Percentiles rank a stretch among this genome's conserved stretches.
Conservation (phyloP, 73 alveolate genomes). For the Stentor roeselii region DNA sequence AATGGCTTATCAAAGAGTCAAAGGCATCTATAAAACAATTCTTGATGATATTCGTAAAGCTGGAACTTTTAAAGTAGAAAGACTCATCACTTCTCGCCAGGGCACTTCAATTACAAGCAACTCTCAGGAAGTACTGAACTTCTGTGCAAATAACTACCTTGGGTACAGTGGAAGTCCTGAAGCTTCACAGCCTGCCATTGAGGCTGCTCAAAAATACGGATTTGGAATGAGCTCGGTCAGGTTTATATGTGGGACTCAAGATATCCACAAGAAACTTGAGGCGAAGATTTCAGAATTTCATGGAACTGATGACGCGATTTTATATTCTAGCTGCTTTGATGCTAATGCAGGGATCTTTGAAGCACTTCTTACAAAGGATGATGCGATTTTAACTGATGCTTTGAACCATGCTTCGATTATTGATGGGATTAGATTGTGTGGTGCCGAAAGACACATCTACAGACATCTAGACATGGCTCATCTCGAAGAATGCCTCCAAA, state of each 20-base stretch:
- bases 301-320: slow-evolving; percentile 69
- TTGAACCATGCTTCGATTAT: slow-evolving; percentile 75
- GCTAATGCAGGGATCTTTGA: slow-evolving; percentile 80
- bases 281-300: slow-evolving; percentile 58
- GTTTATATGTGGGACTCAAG: slow-evolving; percentile 76
- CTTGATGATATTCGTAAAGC: slow-evolving; percentile 41
- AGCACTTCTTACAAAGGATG: slow-evolving; percentile 50
- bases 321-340: slow-evolving; percentile 70
- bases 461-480: slow-evolving; percentile 70
- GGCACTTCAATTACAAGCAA: slow-evolving; percentile 24
- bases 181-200: slow-evolving; percentile 50
- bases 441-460: slow-evolving; percentile 58
- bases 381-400: slow-evolving; percentile 72
- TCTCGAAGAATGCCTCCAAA: slow-evolving; percentile 41
- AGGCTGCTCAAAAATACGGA: slow-evolving; percentile 45
- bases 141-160: slow-evolving; percentile 75
- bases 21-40: neutral
- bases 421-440: slow-evolving; percentile 69
- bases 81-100: slow-evolving; percentile 43
- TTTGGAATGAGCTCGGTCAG: slow-evolving; percentile 71
- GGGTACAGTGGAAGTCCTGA: slow-evolving; percentile 57
- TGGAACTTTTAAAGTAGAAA: slow-evolving; percentile 51
- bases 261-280: slow-evolving; percentile 38
- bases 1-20: neutral
- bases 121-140: slow-evolving; percentile 62